These are phyloP conservation scores for Monosporozyma servazzii DNA, from an alignment of 805 yeast genomes.

Conservation along the genomic window DNA sequence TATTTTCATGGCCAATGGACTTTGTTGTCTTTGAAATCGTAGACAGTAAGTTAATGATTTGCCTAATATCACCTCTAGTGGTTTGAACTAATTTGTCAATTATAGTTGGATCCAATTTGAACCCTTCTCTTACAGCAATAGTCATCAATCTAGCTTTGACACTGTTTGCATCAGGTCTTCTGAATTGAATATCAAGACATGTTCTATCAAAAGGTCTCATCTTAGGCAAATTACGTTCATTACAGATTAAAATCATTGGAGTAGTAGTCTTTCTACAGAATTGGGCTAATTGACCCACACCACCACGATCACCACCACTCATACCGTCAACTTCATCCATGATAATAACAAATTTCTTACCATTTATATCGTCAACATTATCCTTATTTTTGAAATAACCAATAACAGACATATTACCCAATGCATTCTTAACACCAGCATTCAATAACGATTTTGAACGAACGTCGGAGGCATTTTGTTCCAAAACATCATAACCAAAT, in stretches of 20 bases:
- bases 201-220: conserved; percentile 92
- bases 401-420: conserved; percentile 73
- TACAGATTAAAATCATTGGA: conserved; percentile 89
- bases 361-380: conserved; percentile 28
- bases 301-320: conserved; percentile 99
- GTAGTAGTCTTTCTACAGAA: conserved; percentile 77
- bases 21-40: conserved; percentile 72
- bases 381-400: conserved; percentile 51
- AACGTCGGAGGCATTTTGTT: conserved; percentile 82
- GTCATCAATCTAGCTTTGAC: conserved; percentile 81
- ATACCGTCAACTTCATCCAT: conserved; percentile 99
- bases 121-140: conserved; percentile 76
- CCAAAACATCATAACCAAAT: conserved; percentile 64
- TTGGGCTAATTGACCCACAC: conserved; percentile 87
- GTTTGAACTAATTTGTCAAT: conserved; percentile 78
- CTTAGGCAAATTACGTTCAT: conserved; percentile 84
- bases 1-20: conserved; percentile 45
- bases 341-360: conserved; percentile 64
- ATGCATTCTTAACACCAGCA: conserved; percentile 55
- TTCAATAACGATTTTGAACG: conserved; percentile 74
- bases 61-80: conserved; percentile 87
- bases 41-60: conserved; percentile 80
- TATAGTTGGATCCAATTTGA: conserved; percentile 69
- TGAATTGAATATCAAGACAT: conserved; percentile 69
- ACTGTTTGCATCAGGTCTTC: conserved; percentile 79